Evolutionary conservation across 2,329 filamentous ascomycete species (phyloP).

Genomic region (Podosphaera fusca): DNA sequence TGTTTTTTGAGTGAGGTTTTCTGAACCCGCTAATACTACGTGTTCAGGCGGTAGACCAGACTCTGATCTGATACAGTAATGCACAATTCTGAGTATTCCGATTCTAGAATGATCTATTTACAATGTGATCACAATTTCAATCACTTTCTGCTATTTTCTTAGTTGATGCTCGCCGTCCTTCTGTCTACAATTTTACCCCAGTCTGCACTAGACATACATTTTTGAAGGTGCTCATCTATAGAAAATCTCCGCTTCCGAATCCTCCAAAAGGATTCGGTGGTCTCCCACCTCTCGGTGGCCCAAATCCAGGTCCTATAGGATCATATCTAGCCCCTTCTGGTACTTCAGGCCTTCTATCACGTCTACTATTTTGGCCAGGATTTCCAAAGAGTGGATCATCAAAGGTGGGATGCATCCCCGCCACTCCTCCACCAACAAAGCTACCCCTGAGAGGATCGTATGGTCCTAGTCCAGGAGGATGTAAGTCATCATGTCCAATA

Average conservation of each 20-base stretch:
- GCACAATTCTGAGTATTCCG: too few species aligned
- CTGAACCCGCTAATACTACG: too few species aligned
- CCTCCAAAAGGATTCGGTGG: conserved; percentile 36
- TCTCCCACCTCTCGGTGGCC: conserved; percentile 23
- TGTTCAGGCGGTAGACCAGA: too few species aligned
- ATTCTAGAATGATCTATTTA: too few species aligned
- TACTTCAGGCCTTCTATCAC: conserved; percentile 39
- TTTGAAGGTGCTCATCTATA: conserved; percentile 15
- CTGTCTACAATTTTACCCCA: too few species aligned
- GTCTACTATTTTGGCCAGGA: conserved; percentile 22
- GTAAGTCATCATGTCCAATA: conserved; percentile 69
- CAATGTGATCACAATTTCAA: too few species aligned
- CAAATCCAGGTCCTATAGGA: conserved; percentile 50
- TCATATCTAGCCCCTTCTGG: conserved; percentile 87
- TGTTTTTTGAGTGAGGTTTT: too few species aligned
- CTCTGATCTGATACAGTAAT: too few species aligned
- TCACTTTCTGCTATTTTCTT: too few species aligned
- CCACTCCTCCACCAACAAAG: conserved; percentile 37
- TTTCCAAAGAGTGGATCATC: conserved; percentile 70
- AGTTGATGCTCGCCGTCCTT: too few species aligned
- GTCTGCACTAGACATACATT: too few species aligned
- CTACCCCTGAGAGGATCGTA: conserved; percentile 55
- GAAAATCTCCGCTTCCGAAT: conserved; percentile 32
- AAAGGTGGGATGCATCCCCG: conserved; percentile 91
- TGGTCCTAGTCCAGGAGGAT: conserved; percentile 68